A percentile compares a stretch with the other conserved stretches of the same genome.
These are phyloP conservation scores for Trichoderma guizhouense DNA, from an alignment of 2,329 filamentous ascomycete genomes.

Conservation along the genomic window DNA sequence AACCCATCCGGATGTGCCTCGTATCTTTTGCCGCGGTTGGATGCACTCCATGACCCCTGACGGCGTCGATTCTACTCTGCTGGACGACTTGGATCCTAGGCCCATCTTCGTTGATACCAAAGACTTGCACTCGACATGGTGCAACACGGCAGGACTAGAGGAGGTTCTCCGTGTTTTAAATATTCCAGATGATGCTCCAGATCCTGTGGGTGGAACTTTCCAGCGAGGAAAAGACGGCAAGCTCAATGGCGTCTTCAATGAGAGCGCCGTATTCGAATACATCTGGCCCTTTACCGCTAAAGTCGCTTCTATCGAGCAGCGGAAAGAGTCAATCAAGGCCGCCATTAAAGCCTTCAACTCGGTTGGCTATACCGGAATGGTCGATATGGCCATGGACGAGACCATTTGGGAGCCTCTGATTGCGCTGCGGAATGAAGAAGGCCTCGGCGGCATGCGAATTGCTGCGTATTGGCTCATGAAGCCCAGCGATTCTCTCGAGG, in stretches of 20 bases:
- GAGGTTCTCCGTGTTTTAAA: conserved; percentile 41
- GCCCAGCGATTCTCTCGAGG: conserved; percentile 41
- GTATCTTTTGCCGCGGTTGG: conserved; percentile 55
- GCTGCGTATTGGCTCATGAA: conserved; percentile 57
- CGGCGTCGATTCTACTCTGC: conserved; percentile 40
- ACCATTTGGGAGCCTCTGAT: conserved; percentile 51
- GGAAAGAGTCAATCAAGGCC: conserved; percentile 44
- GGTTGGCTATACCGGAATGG: conserved; percentile 52
- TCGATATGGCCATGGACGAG: conserved; percentile 62
- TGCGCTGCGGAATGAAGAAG: conserved; percentile 39
- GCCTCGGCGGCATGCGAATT: conserved; percentile 40
- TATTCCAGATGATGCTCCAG: conserved; percentile 39
- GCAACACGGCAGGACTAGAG: conserved; percentile 47
- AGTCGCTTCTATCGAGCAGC: conserved; percentile 46
- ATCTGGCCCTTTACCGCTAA: conserved; percentile 54
- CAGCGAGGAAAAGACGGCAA: conserved; percentile 47
- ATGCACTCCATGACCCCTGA: conserved; percentile 49
- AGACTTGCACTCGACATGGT: conserved; percentile 56
- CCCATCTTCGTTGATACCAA: conserved; percentile 57
- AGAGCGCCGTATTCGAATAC: conserved; percentile 50
- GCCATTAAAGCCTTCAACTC: conserved; percentile 50
- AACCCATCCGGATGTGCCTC: conserved; percentile 44
- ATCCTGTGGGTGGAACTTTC: conserved; percentile 51
- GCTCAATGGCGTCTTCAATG: conserved; percentile 49
- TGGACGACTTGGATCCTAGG: conserved; percentile 52